A percentile compares a stretch with the other conserved stretches of the same genome.
Conservation (phyloP, 306 rosid species). For the Senna siamea region DNA sequence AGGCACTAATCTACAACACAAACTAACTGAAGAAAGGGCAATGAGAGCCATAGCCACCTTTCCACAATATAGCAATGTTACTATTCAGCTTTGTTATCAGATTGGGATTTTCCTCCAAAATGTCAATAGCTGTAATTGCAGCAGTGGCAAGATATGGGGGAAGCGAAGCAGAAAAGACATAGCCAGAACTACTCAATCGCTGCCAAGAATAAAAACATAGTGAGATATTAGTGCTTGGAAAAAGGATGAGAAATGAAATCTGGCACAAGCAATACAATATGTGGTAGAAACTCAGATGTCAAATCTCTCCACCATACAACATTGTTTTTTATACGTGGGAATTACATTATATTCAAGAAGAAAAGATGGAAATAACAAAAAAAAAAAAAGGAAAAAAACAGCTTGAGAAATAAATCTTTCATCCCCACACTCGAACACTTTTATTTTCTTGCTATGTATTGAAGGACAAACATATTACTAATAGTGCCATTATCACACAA, state of each 20-base stretch:
- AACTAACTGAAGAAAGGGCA: constrained; percentile 1
- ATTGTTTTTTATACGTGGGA: background rate
- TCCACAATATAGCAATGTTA: constrained; percentile 64
- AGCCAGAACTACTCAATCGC: constrained; percentile 97
- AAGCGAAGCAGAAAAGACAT: constrained; percentile 95
- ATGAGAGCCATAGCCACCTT: constrained; percentile 63
- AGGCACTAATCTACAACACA: background rate
- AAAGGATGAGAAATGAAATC: constrained; percentile 26
- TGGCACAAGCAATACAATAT: constrained; percentile 26
- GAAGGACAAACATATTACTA: constrained; percentile 10
- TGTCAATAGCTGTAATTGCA: constrained; percentile 84
- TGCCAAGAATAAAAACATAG: constrained; percentile 51
- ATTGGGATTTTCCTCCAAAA: constrained; percentile 82
- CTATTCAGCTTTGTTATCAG: constrained; percentile 71
- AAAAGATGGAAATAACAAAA: constrained; percentile 19
- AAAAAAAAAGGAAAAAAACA: background rate
- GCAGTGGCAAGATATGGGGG: constrained; percentile 98
- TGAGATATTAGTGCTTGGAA: constrained; percentile 39
- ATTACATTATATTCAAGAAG: constrained; percentile 1
- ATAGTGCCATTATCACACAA: constrained; percentile 30
- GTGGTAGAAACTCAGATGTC: constrained; percentile 6
- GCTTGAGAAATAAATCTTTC: constrained; percentile 30
- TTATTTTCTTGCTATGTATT: constrained; percentile 2
- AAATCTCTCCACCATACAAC: constrained; percentile 32
- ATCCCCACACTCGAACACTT: constrained; percentile 7